Conservation (phyloP, 2,329 filamentous ascomycete species). For the Curvularia spicifera region DNA sequence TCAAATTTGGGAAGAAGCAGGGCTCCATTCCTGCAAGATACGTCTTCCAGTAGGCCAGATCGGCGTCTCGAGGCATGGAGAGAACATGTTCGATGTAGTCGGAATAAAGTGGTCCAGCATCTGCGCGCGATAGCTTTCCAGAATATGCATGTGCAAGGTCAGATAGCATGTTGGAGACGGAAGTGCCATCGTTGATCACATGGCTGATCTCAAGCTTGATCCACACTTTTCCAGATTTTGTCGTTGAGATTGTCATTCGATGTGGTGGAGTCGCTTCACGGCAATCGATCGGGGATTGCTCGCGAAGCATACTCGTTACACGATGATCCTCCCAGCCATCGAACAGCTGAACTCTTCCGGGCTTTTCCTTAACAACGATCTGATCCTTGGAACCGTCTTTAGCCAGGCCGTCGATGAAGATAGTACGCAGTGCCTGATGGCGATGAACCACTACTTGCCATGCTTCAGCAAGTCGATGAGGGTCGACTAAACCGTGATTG, state of each 20-base stretch:
- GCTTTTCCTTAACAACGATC: constrained; percentile 38
- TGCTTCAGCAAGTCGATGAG: constrained; percentile 37
- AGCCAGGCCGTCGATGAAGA: constrained; percentile 46
- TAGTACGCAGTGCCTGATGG: constrained; percentile 40
- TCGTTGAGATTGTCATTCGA: constrained; percentile 55
- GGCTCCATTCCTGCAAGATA: constrained; percentile 55
- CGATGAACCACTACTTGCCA: constrained; percentile 47
- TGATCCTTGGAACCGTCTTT: constrained; percentile 44
- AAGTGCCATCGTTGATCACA: constrained; percentile 58
- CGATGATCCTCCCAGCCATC: constrained; percentile 31
- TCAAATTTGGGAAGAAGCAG: constrained; percentile 54
- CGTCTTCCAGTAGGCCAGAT: constrained; percentile 54
- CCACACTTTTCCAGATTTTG: constrained; percentile 47
- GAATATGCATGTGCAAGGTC: constrained; percentile 57
- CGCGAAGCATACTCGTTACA: constrained; percentile 25
- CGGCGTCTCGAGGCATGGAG: constrained; percentile 37
- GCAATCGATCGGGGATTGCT: constrained; percentile 36
- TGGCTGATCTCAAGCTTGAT: constrained; percentile 60
- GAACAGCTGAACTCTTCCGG: constrained; percentile 35
- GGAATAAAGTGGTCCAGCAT: constrained; percentile 48
- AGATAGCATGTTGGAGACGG: constrained; percentile 56
- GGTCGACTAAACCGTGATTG: constrained; percentile 26
- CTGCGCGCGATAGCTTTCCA: constrained; percentile 47
- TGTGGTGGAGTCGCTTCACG: constrained; percentile 51
- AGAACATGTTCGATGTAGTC: constrained; percentile 48